Conservation (phyloP, 805 yeast species). For the Saturnispora diversa region DNA sequence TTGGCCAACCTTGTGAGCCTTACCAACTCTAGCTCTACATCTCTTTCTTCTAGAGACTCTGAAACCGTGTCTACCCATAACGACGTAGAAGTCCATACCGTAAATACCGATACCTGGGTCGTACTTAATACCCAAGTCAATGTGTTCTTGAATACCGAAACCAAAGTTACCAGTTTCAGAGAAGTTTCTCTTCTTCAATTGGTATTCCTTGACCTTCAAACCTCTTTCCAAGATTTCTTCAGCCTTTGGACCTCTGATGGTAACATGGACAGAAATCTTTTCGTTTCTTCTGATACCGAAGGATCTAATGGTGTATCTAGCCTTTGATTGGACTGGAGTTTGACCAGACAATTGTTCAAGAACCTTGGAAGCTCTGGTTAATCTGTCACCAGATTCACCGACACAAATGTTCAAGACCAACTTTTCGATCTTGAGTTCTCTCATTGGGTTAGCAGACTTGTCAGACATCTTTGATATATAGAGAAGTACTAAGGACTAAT, state of each 20-base stretch:
- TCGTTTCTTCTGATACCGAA: slow-evolving; percentile 99
- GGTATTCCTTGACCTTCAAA: slow-evolving; percentile 99
- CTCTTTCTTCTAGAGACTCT: slow-evolving; percentile 99
- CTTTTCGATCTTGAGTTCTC: slow-evolving; percentile 98
- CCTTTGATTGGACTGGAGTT: slow-evolving; percentile 99
- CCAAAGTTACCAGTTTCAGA: slow-evolving; percentile 99
- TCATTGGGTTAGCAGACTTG: slow-evolving; percentile 87
- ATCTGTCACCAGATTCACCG: slow-evolving; percentile 99
- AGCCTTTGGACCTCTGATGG: slow-evolving; percentile 99
- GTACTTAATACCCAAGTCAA: slow-evolving; percentile 99
- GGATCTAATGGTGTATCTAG: slow-evolving; percentile 99
- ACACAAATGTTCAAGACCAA: slow-evolving; percentile 99
- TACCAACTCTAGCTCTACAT: slow-evolving; percentile 80
- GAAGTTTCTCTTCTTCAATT: slow-evolving; percentile 89
- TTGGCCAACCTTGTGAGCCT: slow-evolving; percentile 83
- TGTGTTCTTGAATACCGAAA: slow-evolving; percentile 99
- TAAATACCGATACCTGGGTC: slow-evolving; percentile 99
- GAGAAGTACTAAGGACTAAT: slow-evolving; percentile 1
- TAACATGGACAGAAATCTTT: slow-evolving; percentile 98
- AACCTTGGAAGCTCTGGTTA: slow-evolving; percentile 99
- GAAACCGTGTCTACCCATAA: slow-evolving; percentile 98
- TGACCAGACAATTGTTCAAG: slow-evolving; percentile 99
- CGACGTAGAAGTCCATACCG: slow-evolving; percentile 99
- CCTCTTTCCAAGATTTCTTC: slow-evolving; percentile 99
- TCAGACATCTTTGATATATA: slow-evolving; percentile 31